A percentile compares a stretch with the other conserved stretches of the same genome.
Conservation (phyloP, 148 eudicot species). For the Hydrangea macrophylla region DNA sequence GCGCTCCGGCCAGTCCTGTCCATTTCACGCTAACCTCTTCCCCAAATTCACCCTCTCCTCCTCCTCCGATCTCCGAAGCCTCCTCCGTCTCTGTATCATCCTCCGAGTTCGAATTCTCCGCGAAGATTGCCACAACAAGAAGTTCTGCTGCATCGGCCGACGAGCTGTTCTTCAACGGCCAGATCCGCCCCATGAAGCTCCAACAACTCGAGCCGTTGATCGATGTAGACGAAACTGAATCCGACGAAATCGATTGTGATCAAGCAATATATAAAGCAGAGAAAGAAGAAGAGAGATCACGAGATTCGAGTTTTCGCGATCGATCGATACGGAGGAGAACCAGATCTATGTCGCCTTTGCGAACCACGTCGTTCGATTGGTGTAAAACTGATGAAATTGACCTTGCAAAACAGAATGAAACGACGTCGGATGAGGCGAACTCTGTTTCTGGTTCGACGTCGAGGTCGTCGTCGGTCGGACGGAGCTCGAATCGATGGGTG, state of each 20-base stretch:
- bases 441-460: constrained; percentile 69
- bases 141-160: constrained; percentile 23
- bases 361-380: constrained; percentile 42
- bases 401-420: constrained; percentile 6
- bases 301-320: constrained; percentile 40
- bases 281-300: constrained; percentile 21
- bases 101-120: constrained; percentile 71
- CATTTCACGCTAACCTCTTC: constrained; percentile 35
- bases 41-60: background rate
- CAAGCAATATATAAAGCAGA: constrained; percentile 3
- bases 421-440: no score
- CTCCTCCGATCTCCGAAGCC: background rate
- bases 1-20: constrained; percentile 72
- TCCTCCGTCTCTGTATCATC: constrained; percentile 14
- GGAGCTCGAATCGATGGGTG: constrained; percentile 86
- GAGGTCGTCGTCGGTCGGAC: constrained; percentile 66
- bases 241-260: constrained; percentile 11
- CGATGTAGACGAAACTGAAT: constrained; percentile 24
- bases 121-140: constrained; percentile 16
- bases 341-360: constrained; percentile 67
- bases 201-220: constrained; percentile 37
- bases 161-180: constrained; percentile 54
- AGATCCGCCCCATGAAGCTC: constrained; percentile 69
- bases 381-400: constrained; percentile 17
- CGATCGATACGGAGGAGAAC: constrained; percentile 51